A percentile compares a stretch with the other conserved stretches of the same genome.
Evolutionary conservation across 805 yeast genomes (phyloP).

Genomic region (Candida peoriensis): DNA sequence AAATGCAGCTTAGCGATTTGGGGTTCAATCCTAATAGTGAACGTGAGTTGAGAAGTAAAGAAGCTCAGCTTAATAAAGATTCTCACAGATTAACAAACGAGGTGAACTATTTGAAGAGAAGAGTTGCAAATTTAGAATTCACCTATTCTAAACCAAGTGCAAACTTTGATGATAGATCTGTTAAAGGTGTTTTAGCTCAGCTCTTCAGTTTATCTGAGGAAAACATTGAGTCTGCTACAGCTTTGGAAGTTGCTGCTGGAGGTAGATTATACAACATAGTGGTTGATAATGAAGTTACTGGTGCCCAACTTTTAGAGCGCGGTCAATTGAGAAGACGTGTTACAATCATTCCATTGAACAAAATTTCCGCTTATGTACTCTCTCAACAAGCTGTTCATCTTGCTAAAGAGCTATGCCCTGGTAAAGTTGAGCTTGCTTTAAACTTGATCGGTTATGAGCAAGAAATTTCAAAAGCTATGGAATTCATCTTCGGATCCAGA

Average conservation of each 20-base stretch:
- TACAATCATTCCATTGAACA: constrained; percentile 88
- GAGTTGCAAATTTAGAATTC: constrained; percentile 71
- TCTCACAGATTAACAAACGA: constrained; percentile 40
- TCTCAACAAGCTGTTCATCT: constrained; percentile 45
- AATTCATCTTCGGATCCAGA: constrained; percentile 86
- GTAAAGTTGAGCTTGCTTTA: constrained; percentile 84
- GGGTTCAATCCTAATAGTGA: constrained; percentile 54
- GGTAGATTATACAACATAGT: constrained; percentile 84
- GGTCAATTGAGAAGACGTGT: constrained; percentile 79
- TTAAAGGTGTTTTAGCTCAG: constrained; percentile 88
- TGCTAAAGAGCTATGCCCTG: constrained; percentile 78
- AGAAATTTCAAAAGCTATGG: constrained; percentile 77
- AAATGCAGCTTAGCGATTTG: constrained; percentile 37
- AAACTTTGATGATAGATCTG: constrained; percentile 53
- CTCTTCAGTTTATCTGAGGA: constrained; percentile 59
- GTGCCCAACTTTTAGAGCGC: constrained; percentile 71
- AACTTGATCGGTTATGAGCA: constrained; percentile 70
- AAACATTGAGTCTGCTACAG: constrained; percentile 61
- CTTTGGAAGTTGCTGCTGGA: constrained; percentile 93
- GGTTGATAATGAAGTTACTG: constrained; percentile 82
- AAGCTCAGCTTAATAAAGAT: constrained; percentile 38
- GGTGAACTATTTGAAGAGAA: constrained; percentile 52
- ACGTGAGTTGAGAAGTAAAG: constrained; percentile 41
- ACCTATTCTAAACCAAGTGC: constrained; percentile 61
- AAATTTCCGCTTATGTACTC: constrained; percentile 60